Base-by-base conservation (phyloP, 371 early-diverging fungal species). In the Entomophthora muscae region DNA sequence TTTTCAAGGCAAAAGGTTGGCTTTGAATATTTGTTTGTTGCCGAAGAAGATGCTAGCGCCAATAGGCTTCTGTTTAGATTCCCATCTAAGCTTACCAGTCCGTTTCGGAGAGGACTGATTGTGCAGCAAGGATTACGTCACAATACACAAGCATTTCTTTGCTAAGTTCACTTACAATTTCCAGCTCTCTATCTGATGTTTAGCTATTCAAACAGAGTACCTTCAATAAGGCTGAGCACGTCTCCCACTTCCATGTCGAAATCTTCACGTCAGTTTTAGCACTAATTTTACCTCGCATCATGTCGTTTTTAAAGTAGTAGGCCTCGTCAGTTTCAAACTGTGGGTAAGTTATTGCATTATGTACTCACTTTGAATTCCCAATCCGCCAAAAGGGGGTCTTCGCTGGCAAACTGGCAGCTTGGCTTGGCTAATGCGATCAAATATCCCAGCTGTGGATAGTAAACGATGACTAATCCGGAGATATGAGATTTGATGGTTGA, bases 361-460 rank as follows among this genome's bases (percentile, higher is more conserved):
- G n/a, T n/a, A 33, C 23, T 61, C 31, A 61, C 61, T 61, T 61
- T 31, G 42, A 61, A 33, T 13, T 61, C 61, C 61, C 32, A 61
- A 51, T 33, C 61, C 13, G 23, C 31, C 7, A 3, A 12, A 21
- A 42, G 10, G 2, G 27, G 27, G 24, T 61, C 52, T 28, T 57
- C 31, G 3, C 31, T 28, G 3, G 13, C 24, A 7, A 33, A 33
- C 17, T 23, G 21, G 1, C 31, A 13, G 26, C n/a, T 52, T 52
- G 32, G 62, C 17, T 26, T 62, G 13, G 52, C 51, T 5, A 42
- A 10, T 42, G 42, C 42, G 22, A 62, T 53, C 2, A 62, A 26
- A 52, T 52, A 52, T 17, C 62, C 62, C 3, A 62, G 53, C 26
- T 62, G 62, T 26, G 62, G 62, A 33, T 62, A 62, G 30, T 62